These are phyloP conservation scores for Paraconiothyrium brasiliense DNA, from an alignment of 2,329 filamentous ascomycete genomes.

Conservation along the genomic window DNA sequence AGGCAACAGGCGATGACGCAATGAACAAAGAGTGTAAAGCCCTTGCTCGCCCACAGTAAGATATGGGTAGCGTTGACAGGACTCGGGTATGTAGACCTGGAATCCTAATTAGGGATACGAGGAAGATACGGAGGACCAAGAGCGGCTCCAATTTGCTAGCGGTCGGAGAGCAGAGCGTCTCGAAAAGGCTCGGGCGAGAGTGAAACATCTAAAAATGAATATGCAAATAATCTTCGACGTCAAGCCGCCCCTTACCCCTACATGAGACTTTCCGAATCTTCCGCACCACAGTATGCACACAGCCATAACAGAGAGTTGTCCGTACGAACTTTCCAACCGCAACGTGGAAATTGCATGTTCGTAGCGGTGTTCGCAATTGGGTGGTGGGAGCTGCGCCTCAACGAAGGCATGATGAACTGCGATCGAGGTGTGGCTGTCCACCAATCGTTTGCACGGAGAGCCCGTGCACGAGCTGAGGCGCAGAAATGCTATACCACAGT, in stretches of 20 bases:
- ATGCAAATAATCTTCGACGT: slow-evolving; percentile 3
- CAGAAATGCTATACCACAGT: slow-evolving; percentile 3
- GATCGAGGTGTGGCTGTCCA: neutral
- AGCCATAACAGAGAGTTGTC: slow-evolving; percentile 4
- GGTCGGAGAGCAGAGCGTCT: neutral
- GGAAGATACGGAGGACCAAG: neutral
- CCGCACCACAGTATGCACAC: slow-evolving; percentile 6
- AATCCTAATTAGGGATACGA: slow-evolving; percentile 5
- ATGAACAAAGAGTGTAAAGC: neutral
- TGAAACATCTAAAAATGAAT: slow-evolving; percentile 17
- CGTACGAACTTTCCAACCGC: neutral
- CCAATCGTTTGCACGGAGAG: slow-evolving; percentile 1
- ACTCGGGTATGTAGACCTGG: neutral
- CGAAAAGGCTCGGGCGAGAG: neutral
- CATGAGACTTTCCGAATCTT: neutral
- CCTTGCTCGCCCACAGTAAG: neutral
- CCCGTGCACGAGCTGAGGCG: neutral
- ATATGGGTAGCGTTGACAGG: neutral
- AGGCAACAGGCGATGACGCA: neutral
- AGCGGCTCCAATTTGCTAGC: neutral
- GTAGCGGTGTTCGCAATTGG: slow-evolving; percentile 1
- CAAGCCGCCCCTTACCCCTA: slow-evolving; percentile 7
- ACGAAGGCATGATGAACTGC: slow-evolving; percentile 8
- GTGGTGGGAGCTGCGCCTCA: slow-evolving; percentile 8
- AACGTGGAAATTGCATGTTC: slow-evolving; percentile 2